Evolutionary conservation across 2,329 filamentous ascomycete genomes (phyloP), one percentile per base, ranked within the genome.

Genomic region (Esteya vermicola): DNA sequence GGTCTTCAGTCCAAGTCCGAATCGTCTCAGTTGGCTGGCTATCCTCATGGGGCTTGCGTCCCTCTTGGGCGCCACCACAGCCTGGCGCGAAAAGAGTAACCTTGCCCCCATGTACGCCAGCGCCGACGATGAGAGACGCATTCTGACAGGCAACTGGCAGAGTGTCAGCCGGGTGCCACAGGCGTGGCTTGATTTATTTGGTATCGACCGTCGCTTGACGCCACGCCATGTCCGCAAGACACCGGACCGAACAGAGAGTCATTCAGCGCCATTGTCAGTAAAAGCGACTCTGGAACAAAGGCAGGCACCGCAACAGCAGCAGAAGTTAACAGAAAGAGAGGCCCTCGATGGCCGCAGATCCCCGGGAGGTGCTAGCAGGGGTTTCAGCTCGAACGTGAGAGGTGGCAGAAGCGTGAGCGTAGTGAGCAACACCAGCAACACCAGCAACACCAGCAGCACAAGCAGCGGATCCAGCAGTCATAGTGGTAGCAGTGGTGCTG

Each of bases 11-110:
- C 23, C 42, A 1, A 33, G 45, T 13, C 40, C 40, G 3, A 46
- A 47, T 40, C 44, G 47, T 2, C 45, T 51, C 2, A 43, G 38
- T 41, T 52, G 47, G 47, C 41, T 52, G 7, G 44, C 45, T 2
- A 19, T 52, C n/a, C 42, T 42, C 36, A 42, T 44, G 38, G 49
- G 49, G 3, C 25, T 50, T 39, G 37, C 40, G 6, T 42, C 47
- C 16, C 44, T 52, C n/a, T 38, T 52, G 22, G 27, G 35, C 7
- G 46, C 45, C 18, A 47, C 48, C 10, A 28, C 34, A 4, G 39
- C 45, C 2, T 50, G 47, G 43, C 45, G 40, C 9, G 37, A 41
- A 12, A 26, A 39, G 14, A 47, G 45, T 27, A 41, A 41, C 13
- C 36, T 51, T 19, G 36, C 36, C 4, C 40, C 43, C 7, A 18